Evolutionary conservation across 2,329 filamentous ascomycete species (phyloP).

Genomic region (Nectriaceae sp.): DNA sequence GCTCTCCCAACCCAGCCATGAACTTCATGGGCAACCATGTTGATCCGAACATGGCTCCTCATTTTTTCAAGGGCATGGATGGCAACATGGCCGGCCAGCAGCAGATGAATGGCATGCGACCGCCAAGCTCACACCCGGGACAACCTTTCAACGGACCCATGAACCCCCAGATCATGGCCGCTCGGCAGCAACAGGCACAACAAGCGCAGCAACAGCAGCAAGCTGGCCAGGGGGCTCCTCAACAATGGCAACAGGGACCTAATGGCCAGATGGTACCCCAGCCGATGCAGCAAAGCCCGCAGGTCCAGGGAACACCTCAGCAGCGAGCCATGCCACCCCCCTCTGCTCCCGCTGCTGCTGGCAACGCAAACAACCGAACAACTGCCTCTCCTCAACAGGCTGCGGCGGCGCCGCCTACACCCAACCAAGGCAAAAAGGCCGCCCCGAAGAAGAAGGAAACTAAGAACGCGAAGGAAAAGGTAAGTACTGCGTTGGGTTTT

Average conservation of each 20-base stretch:
- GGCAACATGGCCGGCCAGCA: constrained; percentile 52
- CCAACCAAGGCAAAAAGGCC: constrained; percentile 71
- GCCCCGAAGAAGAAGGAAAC: constrained; percentile 77
- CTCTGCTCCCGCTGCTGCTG: constrained; percentile 54
- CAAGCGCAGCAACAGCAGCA: constrained; percentile 30
- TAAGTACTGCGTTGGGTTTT: constrained; percentile 42
- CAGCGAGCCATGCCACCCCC: constrained; percentile 71
- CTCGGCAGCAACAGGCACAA: constrained; percentile 37
- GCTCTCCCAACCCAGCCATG: constrained; percentile 64
- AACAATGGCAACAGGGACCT: constrained; percentile 44
- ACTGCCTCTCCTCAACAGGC: constrained; percentile 65
- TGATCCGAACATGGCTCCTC: constrained; percentile 60
- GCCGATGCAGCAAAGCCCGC: constrained; percentile 42
- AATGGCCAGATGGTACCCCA: constrained; percentile 44
- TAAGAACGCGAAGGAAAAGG: constrained; percentile 68
- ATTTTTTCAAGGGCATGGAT: constrained; percentile 62
- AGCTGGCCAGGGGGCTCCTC: constrained; percentile 34
- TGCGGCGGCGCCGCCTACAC: constrained; percentile 73
- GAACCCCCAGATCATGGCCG: constrained; percentile 61
- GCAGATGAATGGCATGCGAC: constrained; percentile 68
- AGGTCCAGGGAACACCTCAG: constrained; percentile 69
- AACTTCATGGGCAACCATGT: constrained; percentile 65
- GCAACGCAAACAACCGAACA: constrained; percentile 54
- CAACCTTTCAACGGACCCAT: constrained; percentile 60
- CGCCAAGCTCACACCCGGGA: constrained; percentile 67